Base-by-base conservation (phyloP, 352 stramenopile genomes). In the Thalassiosira livingstoniorum region DNA sequence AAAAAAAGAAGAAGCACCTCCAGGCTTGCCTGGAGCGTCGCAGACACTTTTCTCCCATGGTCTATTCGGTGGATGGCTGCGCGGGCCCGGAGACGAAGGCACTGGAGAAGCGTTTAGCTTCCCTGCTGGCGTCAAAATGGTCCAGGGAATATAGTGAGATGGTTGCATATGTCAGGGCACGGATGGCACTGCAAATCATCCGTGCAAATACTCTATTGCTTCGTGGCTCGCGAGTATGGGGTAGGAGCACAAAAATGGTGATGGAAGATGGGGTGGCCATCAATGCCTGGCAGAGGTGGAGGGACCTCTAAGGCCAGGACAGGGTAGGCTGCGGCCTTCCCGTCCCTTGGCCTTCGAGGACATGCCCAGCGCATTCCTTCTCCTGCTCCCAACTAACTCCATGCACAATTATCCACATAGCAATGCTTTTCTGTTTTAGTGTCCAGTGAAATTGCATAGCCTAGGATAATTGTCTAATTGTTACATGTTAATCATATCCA, bases 61-160 rank as follows among this genome's bases (percentile, higher is more conserved):
- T 71, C 7, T 78, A 63, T 55, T 69, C 51, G 11, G 47, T 75
- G n/a, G 73, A 81, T 67, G 73, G 73, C 13, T 47, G 75, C 63
- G 21, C 62, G 35, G 63, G 62, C 47, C 3, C 18, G 0, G 69
- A 73, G 4, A 62, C 54, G 31, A 61, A 58, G 21, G 18, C 39
- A 4, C 61, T 25, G 2, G 37, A 60, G 29, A 80, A 61, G 57
- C 57, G 18, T 34, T 34, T 39, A 7, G 45, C 31, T 47, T 68
- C 2, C 27, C 13, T 37, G n/a, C 63, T 78, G 45, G 68, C 51
- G 15, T 27, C 7, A 21, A 75, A 75, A 21, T 75, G 67, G 51
- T 18, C 70, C 1, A 45, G 67, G 15, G 7, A 51, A 29, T 60
- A 60, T 55, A n/a, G 18, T 55, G 45, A 55, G 45, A 55, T 55